Conservation (phyloP, 2,329 filamentous ascomycete species). For the Neonectria magnoliae region DNA sequence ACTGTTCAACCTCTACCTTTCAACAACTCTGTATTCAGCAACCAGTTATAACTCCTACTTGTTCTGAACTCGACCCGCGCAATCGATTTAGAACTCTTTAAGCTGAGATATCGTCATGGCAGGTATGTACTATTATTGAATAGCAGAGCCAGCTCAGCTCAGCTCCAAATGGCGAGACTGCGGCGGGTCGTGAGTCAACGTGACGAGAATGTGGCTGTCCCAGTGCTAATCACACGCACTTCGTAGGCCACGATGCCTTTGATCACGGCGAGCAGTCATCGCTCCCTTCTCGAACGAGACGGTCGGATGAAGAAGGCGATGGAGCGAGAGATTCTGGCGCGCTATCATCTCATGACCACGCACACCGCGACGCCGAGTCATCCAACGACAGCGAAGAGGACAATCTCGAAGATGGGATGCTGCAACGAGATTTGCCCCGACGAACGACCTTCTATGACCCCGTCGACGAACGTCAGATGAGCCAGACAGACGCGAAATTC, state of each 20-base stretch:
- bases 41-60: not conserved
- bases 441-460: slow-evolving; percentile 94
- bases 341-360: slow-evolving; percentile 36
- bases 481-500: slow-evolving; percentile 91
- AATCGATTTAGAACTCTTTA: not conserved
- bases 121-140: slow-evolving; percentile 36
- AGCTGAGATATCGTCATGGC: slow-evolving; percentile 30
- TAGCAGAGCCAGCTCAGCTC: slow-evolving; percentile 11
- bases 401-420: slow-evolving; percentile 64
- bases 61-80: not conserved
- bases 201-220: not conserved
- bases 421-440: slow-evolving; percentile 68
- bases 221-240: slow-evolving; percentile 15
- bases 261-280: slow-evolving; percentile 38
- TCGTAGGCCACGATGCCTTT: slow-evolving; percentile 16
- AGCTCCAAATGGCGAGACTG: slow-evolving; percentile 19
- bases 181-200: slow-evolving; percentile 1
- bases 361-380: slow-evolving; percentile 34
- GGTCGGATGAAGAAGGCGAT: slow-evolving; percentile 48
- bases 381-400: slow-evolving; percentile 39
- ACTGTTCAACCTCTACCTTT: slow-evolving; percentile 16
- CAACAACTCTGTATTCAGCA: slow-evolving; percentile 10
- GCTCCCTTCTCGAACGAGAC: slow-evolving; percentile 41
- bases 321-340: slow-evolving; percentile 37
- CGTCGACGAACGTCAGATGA: slow-evolving; percentile 92